Evolutionary conservation across 345 rosid species (phyloP), one percentile per base, ranked within the genome.

Genomic region (Schrenkiella parvula): DNA sequence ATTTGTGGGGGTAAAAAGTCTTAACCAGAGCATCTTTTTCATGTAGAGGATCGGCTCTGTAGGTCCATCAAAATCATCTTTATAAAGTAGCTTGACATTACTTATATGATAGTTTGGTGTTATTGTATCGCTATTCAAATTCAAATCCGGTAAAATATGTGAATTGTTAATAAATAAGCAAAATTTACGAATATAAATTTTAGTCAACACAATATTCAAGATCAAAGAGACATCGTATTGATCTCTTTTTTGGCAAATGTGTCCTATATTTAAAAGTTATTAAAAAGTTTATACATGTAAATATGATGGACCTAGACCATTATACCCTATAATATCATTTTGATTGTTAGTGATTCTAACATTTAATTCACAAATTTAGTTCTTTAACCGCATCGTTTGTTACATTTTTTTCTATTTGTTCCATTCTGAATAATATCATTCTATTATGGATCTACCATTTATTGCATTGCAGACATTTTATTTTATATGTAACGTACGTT

Each of bases 61-160:
- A 46, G 66, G 74, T 35, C 74, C 74, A 46, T 47, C 38, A 58
- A 58, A 47, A 58, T 42, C 54, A 68, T 38, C 25, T 23, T 18
- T 29, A 19, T 4, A 2, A 68, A 29, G 5, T 31, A 29, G 26
- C 18, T 43, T 42, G 50, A 21, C 34, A 34, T 26, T 25, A 22
- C 28, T 39, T 39, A 25, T 25, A n/a, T n/a, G n/a, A n/a, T n/a
- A n/a, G n/a, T n/a, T n/a, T n/a, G n/a, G n/a, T n/a, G n/a, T n/a
- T n/a, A n/a, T n/a, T n/a, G n/a, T n/a, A n/a, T n/a, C n/a, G n/a
- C n/a, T n/a, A n/a, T n/a, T n/a, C n/a, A n/a, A n/a, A n/a, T n/a
- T n/a, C n/a, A n/a, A n/a, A n/a, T n/a, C n/a, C n/a, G n/a, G n/a
- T n/a, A n/a, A n/a, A n/a, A n/a, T n/a, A n/a, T n/a, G n/a, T n/a